Evolutionary conservation across 2,329 filamentous ascomycete species (phyloP), one percentile per base, ranked within the genome.

Genomic region (Nemania abortiva): DNA sequence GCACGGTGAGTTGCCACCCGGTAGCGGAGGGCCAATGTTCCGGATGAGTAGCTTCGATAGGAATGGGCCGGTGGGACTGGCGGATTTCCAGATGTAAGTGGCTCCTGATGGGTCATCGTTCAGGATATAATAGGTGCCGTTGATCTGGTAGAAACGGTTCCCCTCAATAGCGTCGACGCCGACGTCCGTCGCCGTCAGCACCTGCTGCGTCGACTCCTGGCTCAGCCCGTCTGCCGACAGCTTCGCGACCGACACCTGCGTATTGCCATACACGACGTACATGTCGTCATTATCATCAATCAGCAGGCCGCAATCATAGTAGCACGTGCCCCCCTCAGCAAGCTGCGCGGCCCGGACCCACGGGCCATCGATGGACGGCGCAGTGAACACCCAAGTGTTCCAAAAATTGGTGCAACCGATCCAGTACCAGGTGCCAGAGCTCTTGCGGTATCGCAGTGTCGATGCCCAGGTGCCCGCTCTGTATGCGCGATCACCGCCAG

Each of bases 241-340:
- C 74, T 88, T 82, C 0, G 87, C 84, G 1, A 89, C 82, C 11
- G 68, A 78, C 63, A 89, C 82, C 2, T 84, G 79, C 0, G 77
- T 82, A 60, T 80, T 84, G 4, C 87, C 87, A 72, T 88, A 88
- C 0, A 82, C 85, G 0, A 89, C 83, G 63, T 89, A 90, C 81
- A 89, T 86, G 1, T 82, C 85, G 66, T 88, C 87, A 49, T 89
- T 82, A 31, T 88, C 85, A 60, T 89, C 87, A 49, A 90, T 82
- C 11, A 89, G 75, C 0, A 90, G 75, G 0, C 88, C 87, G n/a
- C 80, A 82, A 74, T 90, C 88, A 72, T 90, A 89, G 74, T 87
- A 88, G 76, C 87, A 89, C 1, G 74, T 80, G 7, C 64, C 64
- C 27, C 54, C 62, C 0, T 75, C 77, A 62, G 15, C 59, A 18